Conservation (phyloP, 2,329 filamentous ascomycete genomes). For the Aspergillus unguis region DNA sequence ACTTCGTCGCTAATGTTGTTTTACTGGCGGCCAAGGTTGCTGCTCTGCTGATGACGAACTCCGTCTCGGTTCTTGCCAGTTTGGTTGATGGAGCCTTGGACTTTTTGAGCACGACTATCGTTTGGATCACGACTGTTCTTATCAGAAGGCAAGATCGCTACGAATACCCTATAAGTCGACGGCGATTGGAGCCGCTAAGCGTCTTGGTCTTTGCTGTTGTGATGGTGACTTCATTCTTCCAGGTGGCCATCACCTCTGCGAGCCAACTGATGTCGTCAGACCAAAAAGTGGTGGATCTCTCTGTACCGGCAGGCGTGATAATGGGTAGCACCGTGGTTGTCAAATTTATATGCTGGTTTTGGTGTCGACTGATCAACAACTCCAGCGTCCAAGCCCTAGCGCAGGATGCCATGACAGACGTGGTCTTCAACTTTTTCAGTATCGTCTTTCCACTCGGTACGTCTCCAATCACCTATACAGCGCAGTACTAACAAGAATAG, state of each 20-base stretch:
- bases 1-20: slow-evolving; percentile 72
- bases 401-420: slow-evolving; percentile 68
- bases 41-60: slow-evolving; percentile 72
- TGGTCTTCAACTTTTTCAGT: slow-evolving; percentile 86
- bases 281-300: slow-evolving; percentile 68
- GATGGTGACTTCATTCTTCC: slow-evolving; percentile 64
- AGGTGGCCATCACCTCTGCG: slow-evolving; percentile 60
- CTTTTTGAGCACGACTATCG: slow-evolving; percentile 61
- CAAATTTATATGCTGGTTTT: slow-evolving; percentile 79
- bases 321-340: slow-evolving; percentile 79
- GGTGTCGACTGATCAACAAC: slow-evolving; percentile 82
- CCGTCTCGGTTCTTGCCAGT: slow-evolving; percentile 62
- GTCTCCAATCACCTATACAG: not conserved
- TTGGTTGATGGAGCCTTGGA: slow-evolving; percentile 66
- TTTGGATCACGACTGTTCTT: slow-evolving; percentile 59
- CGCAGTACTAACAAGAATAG: slow-evolving; percentile 13
- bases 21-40: slow-evolving; percentile 73
- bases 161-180: slow-evolving; percentile 62
- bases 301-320: slow-evolving; percentile 68
- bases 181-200: slow-evolving; percentile 61
- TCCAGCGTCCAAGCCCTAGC: slow-evolving; percentile 78
- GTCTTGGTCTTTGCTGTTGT: slow-evolving; percentile 65
- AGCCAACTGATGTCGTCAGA: slow-evolving; percentile 56
- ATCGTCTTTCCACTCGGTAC: slow-evolving; percentile 74
- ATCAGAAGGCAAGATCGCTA: slow-evolving; percentile 59